Evolutionary conservation across 257 asterid species (phyloP).

Genomic region (Fraxinus cuspidata): DNA sequence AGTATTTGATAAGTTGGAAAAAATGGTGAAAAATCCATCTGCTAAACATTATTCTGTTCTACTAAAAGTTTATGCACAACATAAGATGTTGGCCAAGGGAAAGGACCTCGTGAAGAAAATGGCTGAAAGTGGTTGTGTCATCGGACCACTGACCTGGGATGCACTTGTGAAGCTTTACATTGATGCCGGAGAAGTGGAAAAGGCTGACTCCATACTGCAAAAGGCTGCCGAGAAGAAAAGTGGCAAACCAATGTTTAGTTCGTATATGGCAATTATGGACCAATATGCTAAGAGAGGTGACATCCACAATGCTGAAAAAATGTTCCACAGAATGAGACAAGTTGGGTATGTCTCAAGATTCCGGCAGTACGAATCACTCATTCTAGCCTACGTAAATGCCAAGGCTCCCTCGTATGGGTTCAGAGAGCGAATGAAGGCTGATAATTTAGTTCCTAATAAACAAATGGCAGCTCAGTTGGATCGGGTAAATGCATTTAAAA

Average conservation of each 20-base stretch:
- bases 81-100: slow-evolving; percentile 67
- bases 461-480: slow-evolving; percentile 41
- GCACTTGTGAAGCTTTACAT: slow-evolving; percentile 66
- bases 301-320: slow-evolving; percentile 68
- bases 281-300: slow-evolving; percentile 69
- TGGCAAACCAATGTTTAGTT: slow-evolving; percentile 39
- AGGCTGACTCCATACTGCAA: slow-evolving; percentile 61
- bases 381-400: slow-evolving; percentile 62
- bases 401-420: slow-evolving; percentile 71
- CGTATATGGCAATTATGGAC: slow-evolving; percentile 56
- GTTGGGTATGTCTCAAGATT: slow-evolving; percentile 44
- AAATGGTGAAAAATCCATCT: slow-evolving; percentile 36
- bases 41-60: slow-evolving; percentile 39
- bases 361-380: slow-evolving; percentile 46
- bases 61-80: slow-evolving; percentile 54
- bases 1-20: slow-evolving; percentile 44
- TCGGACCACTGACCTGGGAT: slow-evolving; percentile 58
- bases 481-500: slow-evolving; percentile 44
- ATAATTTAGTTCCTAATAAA: slow-evolving; percentile 50
- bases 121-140: slow-evolving; percentile 43
- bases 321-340: slow-evolving; percentile 53
- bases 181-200: slow-evolving; percentile 71
- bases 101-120: slow-evolving; percentile 63
- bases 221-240: slow-evolving; percentile 40
- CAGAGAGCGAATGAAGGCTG: slow-evolving; percentile 62